Conservation (phyloP, 2,329 filamentous ascomycete genomes). For the Aspergillus jensenii region DNA sequence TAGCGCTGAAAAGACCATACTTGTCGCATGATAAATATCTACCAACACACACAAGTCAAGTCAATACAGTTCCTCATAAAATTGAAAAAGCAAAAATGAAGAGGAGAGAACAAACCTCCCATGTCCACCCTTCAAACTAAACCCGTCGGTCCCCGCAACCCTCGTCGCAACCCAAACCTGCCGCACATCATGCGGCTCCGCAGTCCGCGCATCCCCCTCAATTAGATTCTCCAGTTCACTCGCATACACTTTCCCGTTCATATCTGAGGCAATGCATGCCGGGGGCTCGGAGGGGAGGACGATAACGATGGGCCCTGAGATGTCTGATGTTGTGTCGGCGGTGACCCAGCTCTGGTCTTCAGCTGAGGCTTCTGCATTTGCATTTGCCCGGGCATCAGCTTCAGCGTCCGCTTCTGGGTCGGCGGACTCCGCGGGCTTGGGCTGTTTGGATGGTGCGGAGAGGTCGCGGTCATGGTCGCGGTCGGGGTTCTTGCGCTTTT, state of each 20-base stretch:
- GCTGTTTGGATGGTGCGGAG: constrained; percentile 20
- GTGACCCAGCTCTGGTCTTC: constrained; percentile 89
- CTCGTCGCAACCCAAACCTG: constrained; percentile 92
- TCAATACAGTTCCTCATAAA: background rate
- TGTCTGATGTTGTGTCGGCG: constrained; percentile 70
- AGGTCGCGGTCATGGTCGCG: constrained; percentile 23
- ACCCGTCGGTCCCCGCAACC: constrained; percentile 76
- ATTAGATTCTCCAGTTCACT: constrained; percentile 83
- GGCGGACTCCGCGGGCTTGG: constrained; percentile 9
- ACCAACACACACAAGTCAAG: constrained; percentile 1
- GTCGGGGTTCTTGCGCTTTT: constrained; percentile 76
- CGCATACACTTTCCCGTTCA: constrained; percentile 81
- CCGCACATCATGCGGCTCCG: constrained; percentile 91
- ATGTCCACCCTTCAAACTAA: constrained; percentile 87
- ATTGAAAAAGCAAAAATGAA: background rate
- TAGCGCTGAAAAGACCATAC: constrained; percentile 74
- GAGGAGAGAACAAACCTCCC: constrained; percentile 60
- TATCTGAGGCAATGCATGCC: constrained; percentile 79
- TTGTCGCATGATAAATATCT: constrained; percentile 87
- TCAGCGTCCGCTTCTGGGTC: background rate
- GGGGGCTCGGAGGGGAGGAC: constrained; percentile 74
- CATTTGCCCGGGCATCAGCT: background rate
- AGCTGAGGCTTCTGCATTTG: constrained; percentile 29
- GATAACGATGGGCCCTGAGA: constrained; percentile 78
- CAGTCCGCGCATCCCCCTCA: constrained; percentile 75